Percentiles rank a stretch among this genome's conserved stretches.
Evolutionary conservation across 139 green algal genomes (phyloP).

Genomic region (Gonium pectorale): DNA sequence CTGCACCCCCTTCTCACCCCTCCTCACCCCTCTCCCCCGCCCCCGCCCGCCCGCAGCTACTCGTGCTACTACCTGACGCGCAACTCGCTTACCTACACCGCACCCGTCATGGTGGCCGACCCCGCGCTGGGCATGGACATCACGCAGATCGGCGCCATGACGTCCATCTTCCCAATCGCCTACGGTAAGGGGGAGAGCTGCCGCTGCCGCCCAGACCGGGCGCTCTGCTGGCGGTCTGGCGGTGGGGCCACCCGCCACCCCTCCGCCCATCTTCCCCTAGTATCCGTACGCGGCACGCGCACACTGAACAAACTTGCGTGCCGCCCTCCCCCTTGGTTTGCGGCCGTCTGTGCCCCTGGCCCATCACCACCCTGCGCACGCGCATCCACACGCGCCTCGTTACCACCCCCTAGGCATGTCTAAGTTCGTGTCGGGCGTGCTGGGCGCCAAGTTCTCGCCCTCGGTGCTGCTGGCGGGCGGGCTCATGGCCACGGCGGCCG

Average conservation of each 20-base stretch:
- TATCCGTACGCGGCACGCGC: no score
- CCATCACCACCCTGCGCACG: no score
- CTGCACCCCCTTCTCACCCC: neutral
- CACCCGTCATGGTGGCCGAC: slow-evolving; percentile 93
- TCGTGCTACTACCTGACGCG: slow-evolving; percentile 95
- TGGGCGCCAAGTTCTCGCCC: slow-evolving; percentile 87
- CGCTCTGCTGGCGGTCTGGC: no score
- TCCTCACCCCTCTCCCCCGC: neutral
- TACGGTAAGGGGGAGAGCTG: no score
- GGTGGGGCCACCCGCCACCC: no score
- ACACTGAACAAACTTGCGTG: no score
- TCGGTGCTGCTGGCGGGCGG: slow-evolving; percentile 88
- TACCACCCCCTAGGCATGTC: slow-evolving; percentile 58
- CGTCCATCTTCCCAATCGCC: slow-evolving; percentile 93
- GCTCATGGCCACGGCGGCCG: slow-evolving; percentile 85
- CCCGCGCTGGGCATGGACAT: slow-evolving; percentile 84
- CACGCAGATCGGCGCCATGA: slow-evolving; percentile 91
- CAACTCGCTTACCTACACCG: slow-evolving; percentile 94
- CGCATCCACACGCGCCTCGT: no score
- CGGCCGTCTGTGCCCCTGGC: no score
- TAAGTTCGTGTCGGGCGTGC: slow-evolving; percentile 94
- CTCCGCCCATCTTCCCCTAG: no score
- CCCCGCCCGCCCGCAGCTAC: slow-evolving; percentile 59
- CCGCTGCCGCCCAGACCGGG: no score
- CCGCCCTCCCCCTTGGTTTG: no score